Evolutionary conservation across 768 basidiomycete species (phyloP).

Genomic region (Wakefieldia striispora): DNA sequence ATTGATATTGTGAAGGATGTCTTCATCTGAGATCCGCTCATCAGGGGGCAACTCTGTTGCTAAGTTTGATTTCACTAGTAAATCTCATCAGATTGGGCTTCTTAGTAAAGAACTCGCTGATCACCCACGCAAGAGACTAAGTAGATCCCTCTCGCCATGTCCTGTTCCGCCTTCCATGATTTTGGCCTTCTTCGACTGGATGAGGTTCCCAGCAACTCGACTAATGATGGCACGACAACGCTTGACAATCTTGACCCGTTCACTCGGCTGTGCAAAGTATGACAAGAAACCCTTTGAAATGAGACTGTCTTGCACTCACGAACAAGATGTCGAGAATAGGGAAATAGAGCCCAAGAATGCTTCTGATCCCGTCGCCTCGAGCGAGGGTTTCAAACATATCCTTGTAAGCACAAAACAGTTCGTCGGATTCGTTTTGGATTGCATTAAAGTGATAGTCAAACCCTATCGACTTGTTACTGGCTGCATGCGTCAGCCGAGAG

Average conservation of each 20-base stretch:
- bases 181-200: constrained; percentile 77
- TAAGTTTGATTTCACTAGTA: constrained; percentile 77
- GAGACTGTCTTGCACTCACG: constrained; percentile 40
- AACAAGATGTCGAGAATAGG: constrained; percentile 55
- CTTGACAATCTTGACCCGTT: constrained; percentile 45
- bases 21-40: constrained; percentile 81
- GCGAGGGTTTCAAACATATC: constrained; percentile 83
- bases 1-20: constrained; percentile 82
- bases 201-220: constrained; percentile 68
- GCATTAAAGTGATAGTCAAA: constrained; percentile 89
- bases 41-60: constrained; percentile 68
- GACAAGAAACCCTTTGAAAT: background rate
- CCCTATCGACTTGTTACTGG: constrained; percentile 39
- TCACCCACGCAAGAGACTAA: constrained; percentile 73
- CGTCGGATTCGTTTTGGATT: constrained; percentile 75
- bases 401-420: constrained; percentile 75
- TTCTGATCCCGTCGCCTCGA: constrained; percentile 44
- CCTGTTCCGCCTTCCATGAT: constrained; percentile 54
- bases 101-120: background rate
- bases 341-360: constrained; percentile 53
- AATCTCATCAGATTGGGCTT: constrained; percentile 5
- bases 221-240: constrained; percentile 62
- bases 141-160: constrained; percentile 61
- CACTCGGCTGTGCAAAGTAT: constrained; percentile 47
- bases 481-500: background rate